Base-by-base conservation (phyloP, 441 rosid genomes). In the Caryocar brasiliense region DNA sequence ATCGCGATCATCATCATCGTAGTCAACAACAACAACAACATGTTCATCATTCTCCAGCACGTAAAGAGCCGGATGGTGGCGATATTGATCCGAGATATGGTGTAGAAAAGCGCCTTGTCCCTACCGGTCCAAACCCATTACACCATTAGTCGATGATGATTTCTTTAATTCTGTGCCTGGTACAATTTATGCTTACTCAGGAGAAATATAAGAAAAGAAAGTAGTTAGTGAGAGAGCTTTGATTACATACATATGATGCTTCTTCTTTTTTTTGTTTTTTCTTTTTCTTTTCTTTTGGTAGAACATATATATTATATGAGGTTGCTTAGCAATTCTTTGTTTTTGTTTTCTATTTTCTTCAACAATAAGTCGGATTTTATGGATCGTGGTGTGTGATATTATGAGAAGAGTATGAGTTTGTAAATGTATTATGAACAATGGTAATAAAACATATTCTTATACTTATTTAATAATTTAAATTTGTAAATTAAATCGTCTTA, bases 111-210 rank as follows among this genome's bases (percentile, higher is more conserved):
- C 88, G 95, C 15, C 86, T 75, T 12, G 97, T 89, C 48, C 97
- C 97, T 20, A 76, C 85, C 0, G 97, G 97, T 40, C 93, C 97
- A 0, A 89, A 89, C 71, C 95, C 97, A 7, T 72, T 89, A 62
- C 97, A 89, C 73, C 95, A 85, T 76, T 49, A n/a, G n/a, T n/a
- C n/a, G 66, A 67, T 44, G 52, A 40, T n/a, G 2, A 1, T 42
- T 29, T 35, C 13, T 29, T 41, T n/a, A n/a, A n/a, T 42, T 47
- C 64, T 42, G n/a, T 42, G 45, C 32, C 15, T 41, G 37, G 0
- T 17, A 20, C 23, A 2, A 12, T 17, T 41, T 67, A 76, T 62
- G 54, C 27, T 62, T 47, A 19, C 56, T 40, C 57, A 10, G 40
- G 38, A 42, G 47, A 52, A 45, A 45, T 42, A 36, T 3, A 29